Evolutionary conservation across 305 asterid species (phyloP).

Genomic region (Fraxinus nigra): DNA sequence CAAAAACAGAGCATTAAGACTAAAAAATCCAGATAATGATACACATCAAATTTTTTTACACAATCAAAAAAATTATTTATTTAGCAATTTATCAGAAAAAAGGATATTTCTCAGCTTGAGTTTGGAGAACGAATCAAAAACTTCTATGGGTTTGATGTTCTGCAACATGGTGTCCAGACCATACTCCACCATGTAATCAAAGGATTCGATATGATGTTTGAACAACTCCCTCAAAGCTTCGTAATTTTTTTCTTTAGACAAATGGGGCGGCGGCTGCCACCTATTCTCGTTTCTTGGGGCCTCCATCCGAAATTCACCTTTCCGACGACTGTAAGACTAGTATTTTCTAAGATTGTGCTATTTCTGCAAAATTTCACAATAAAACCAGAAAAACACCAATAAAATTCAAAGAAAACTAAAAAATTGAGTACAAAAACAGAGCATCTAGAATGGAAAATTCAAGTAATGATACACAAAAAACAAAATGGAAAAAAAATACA

Average conservation of each 20-base stretch:
- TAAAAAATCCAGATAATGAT: background rate
- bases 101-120: slow-evolving; percentile 76
- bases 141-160: slow-evolving; percentile 57
- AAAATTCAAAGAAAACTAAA: too few species aligned
- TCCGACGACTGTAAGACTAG: too few species aligned
- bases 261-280: slow-evolving; percentile 46
- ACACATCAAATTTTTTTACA: background rate
- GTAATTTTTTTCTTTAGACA: slow-evolving; percentile 62
- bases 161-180: slow-evolving; percentile 59
- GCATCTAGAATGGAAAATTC: too few species aligned
- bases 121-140: slow-evolving; percentile 38
- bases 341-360: too few species aligned
- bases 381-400: too few species aligned
- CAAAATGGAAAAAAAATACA: too few species aligned
- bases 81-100: slow-evolving; percentile 19
- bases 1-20: background rate
- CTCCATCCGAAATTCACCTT: background rate
- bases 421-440: too few species aligned
- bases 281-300: background rate
- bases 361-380: too few species aligned
- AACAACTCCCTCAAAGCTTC: slow-evolving; percentile 54
- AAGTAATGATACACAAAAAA: too few species aligned
- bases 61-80: background rate
- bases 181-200: slow-evolving; percentile 62
- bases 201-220: slow-evolving; percentile 75